Evolutionary conservation across 139 green algal genomes (phyloP), one percentile per base, ranked within the genome.

Genomic region (Chlorella sp.): DNA sequence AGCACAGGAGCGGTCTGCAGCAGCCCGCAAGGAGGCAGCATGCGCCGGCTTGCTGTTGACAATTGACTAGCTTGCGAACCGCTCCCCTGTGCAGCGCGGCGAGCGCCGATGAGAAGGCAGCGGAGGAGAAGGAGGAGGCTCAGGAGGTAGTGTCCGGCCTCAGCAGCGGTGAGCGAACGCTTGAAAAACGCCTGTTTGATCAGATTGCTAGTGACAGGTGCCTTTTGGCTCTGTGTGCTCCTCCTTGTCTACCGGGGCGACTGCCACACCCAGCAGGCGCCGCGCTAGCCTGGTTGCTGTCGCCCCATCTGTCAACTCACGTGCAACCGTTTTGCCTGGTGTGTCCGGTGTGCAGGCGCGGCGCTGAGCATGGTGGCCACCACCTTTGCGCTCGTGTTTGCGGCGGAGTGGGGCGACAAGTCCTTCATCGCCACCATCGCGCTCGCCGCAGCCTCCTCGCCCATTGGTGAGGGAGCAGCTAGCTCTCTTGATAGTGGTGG

Each of bases 391-490:
- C 92, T 99, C 2, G 97, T 99, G 17, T 99, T 99, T 90, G 94
- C 96, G 38, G 97, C 97, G 0, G 97, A 99, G 88, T 99, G 97
- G 97, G 97, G 97, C 9, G 97, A 99, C 92, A 99, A 99, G 87
- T 98, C 94, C 36, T 99, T 99, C 89, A 91, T 99, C 58, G 96
- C 97, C 1, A 99, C 97, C n/a, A 99, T 99, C 67, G 96, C 96
- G 2, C 93, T 98, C 40, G 92, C 94, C 3, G 96, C 96, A 22
- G 93, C 95, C 36, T 94, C 91, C 6, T 91, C 84, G 2, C 95
- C 94, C 14, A 38, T 91, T 6, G 91, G 90, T 80, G 74, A 20
- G 83, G 38, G 1, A 14, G 24, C 41, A 30, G 38, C 73, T 62
- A 44, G 26, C 72, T 40, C 3, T 13, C 36, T n/a, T n/a, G n/a